These are phyloP conservation scores for Psilocybe subaeruginosa DNA, from an alignment of 768 basidiomycete genomes.

Conservation along the genomic window DNA sequence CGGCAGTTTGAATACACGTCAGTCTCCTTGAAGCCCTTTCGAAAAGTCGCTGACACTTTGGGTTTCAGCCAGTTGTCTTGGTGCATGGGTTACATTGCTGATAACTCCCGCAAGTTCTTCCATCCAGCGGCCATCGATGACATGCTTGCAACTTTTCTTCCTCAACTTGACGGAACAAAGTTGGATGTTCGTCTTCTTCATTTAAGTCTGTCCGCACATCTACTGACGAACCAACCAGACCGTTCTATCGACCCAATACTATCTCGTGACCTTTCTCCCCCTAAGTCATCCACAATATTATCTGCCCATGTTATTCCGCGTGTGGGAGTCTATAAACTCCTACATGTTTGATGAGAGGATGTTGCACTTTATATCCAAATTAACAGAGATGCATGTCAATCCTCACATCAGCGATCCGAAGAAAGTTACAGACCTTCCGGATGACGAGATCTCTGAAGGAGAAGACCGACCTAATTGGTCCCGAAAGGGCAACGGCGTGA, in stretches of 20 bases:
- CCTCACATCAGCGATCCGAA: slow-evolving; percentile 77
- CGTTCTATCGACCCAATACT: slow-evolving; percentile 82
- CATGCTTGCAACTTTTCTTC: slow-evolving; percentile 88
- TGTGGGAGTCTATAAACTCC: slow-evolving; percentile 90
- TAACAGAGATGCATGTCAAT: slow-evolving; percentile 82
- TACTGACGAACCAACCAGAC: slow-evolving; percentile 42
- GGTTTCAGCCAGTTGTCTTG: slow-evolving; percentile 66
- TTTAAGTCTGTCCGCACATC: slow-evolving; percentile 1
- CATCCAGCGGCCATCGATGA: slow-evolving; percentile 85
- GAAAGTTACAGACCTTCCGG: slow-evolving; percentile 64
- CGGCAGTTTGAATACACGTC: slow-evolving; percentile 82
- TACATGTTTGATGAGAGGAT: slow-evolving; percentile 90
- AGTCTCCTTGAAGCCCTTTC: slow-evolving; percentile 22
- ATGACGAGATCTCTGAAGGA: slow-evolving; percentile 66
- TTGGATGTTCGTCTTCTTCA: slow-evolving; percentile 59
- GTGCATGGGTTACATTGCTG: slow-evolving; percentile 76
- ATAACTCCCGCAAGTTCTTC: slow-evolving; percentile 78
- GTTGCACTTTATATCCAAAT: slow-evolving; percentile 77
- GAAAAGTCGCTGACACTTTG: slow-evolving; percentile 7
- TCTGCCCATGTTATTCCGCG: slow-evolving; percentile 78
- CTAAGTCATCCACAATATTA: slow-evolving; percentile 84
- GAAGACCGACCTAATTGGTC: slow-evolving; percentile 64
- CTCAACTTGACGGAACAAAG: slow-evolving; percentile 72
- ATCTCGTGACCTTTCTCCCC: slow-evolving; percentile 85
- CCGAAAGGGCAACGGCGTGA: slow-evolving; percentile 39